Base-by-base conservation (phyloP, 306 rosid species). In the Sicyos edulis region DNA sequence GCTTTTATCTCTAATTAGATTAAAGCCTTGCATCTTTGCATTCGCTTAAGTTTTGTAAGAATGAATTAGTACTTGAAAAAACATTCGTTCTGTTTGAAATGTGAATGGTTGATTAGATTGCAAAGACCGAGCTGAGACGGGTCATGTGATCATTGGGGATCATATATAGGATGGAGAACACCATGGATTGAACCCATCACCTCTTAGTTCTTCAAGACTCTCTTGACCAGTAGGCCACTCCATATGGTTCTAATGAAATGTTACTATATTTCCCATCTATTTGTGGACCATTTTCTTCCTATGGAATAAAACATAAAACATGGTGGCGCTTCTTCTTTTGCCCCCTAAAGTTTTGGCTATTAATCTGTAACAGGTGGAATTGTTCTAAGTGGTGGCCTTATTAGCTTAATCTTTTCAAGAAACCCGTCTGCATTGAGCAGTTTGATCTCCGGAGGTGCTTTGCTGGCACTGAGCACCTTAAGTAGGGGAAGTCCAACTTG, bases 401-500 rank as follows among this genome's bases (percentile, higher is more conserved):
- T 88, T 75, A 91, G 93, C 47, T 92, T 86, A 74, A 77, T 88
- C 50, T 84, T 88, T 54, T 80, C 96, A 9, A 77, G 96, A 82
- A 92, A 83, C 78, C 85, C 88, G 51, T 83, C 85, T 63, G 81
- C 91, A 50, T 81, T 92, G 67, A 76, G 74, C 76, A 70, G 80
- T 16, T 81, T 92, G 78, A 78, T 92, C 54, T 83, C 72, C 60
- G 98, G 97, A 47, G 98, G 92, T 56, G 91, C 96, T 71, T 87
- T 93, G 82, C 89, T 93, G 72, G 82, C 89, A 77, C 87, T 93
- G 54, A 93, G 98, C 81, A 83, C 90, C 75, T 62, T 75, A 51
- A 93, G 96, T 87, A 84, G 80, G 96, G 98, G 59, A 93, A 90
- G 75, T 90, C 98, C 10, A 85, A 96, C 78, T 59, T 86, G 65